These are phyloP conservation scores for Garcia nutans DNA, from an alignment of 345 rosid species.

Conservation along the genomic window DNA sequence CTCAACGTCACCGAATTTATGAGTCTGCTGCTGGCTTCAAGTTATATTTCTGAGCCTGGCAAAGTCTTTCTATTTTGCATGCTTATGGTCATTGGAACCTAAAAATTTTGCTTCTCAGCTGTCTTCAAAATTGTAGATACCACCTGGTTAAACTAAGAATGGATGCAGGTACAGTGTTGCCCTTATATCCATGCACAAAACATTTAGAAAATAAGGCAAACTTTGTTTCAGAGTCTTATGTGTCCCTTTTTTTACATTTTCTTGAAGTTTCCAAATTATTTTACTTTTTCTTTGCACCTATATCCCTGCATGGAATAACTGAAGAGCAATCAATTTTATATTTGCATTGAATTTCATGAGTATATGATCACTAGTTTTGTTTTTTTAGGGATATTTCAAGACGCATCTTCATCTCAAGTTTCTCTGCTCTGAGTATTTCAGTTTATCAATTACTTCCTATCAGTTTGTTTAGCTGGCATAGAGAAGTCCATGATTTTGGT, in stretches of 20 bases:
- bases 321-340: background rate
- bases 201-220: no score
- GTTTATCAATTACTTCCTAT: constrained; percentile 60
- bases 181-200: no score
- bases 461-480: constrained; percentile 53
- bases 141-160: no score
- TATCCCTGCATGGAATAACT: background rate
- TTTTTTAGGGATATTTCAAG: constrained; percentile 67
- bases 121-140: background rate
- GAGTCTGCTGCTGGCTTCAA: background rate
- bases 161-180: no score
- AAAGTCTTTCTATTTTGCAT: background rate
- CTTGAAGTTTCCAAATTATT: background rate
- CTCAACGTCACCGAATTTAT: background rate
- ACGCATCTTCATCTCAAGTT: constrained; percentile 53
- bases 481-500: constrained; percentile 30
- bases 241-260: background rate
- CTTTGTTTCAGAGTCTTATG: no score
- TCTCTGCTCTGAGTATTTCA: constrained; percentile 49
- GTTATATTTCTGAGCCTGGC: background rate
- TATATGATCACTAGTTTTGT: constrained; percentile 6
- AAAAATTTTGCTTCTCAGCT: background rate
- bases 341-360: background rate
- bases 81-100: background rate
- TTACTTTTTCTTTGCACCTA: background rate